phyloP scores from a whole-genome alignment of 306 rosid species.

The Cyclanthera cordifolia region DNA sequence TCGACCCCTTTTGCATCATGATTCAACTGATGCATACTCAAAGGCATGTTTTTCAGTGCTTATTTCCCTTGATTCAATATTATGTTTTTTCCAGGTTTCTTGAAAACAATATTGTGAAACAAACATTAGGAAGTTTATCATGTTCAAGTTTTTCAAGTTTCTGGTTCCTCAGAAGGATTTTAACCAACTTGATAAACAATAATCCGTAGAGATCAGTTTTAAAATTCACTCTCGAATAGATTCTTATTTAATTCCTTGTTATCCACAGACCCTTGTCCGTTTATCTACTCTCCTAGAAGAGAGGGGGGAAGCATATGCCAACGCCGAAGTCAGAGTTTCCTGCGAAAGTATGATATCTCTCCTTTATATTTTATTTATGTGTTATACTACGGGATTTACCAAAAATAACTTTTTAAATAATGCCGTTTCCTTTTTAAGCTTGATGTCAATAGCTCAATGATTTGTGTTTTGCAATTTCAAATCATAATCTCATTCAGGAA shows the following conservation, averaged over 20 bases:
- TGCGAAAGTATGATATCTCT: conserved; percentile 38
- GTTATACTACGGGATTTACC: neutral
- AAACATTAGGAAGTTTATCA: neutral
- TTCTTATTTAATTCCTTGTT: conserved; percentile 7
- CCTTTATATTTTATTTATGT: neutral
- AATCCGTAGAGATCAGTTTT: neutral
- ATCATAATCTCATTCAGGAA: neutral
- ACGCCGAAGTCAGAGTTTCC: conserved; percentile 68
- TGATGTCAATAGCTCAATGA: neutral
- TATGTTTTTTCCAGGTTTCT: neutral
- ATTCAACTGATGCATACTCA: conserved; percentile 63
- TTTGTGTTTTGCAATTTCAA: neutral
- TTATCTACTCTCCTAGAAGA: conserved; percentile 63
- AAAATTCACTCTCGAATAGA: neutral
- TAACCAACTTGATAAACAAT: neutral
- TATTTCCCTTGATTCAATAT: neutral
- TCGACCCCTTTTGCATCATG: conserved; percentile 91
- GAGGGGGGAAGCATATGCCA: conserved; percentile 67
- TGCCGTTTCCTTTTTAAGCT: neutral
- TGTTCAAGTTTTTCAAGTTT: neutral
- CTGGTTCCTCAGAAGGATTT: neutral
- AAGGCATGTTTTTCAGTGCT: conserved; percentile 31
- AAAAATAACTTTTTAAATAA: neutral
- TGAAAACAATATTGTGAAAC: neutral
- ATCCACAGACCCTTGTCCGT: conserved; percentile 55